Base-by-base conservation (phyloP, 305 asterid species). In the Fraxinus floribunda region DNA sequence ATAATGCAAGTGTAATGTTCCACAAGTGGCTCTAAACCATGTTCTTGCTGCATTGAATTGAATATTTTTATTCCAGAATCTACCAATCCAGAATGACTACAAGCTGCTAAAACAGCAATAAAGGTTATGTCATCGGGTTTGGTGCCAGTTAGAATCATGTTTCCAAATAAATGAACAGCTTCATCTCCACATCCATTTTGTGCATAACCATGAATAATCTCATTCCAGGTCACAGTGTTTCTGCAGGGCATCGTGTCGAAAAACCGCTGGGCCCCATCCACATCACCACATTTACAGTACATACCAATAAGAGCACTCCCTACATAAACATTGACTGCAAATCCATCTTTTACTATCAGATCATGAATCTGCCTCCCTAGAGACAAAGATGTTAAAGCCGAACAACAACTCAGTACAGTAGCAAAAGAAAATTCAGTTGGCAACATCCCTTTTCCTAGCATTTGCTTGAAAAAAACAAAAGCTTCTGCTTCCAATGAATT, bases 141-240 rank as follows among this genome's bases (percentile, higher is more conserved):
- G 24, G 71, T 62, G 74, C 89, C 84, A 10, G 84, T 70, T 24
- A 8, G 73, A 55, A 90, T 83, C 98, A 94, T 91, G 75, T 88
- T 78, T 49, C 36, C 79, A 77, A 90, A 93, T 38, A 94, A 87
- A 76, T 55, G 22, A 81, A 92, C 85, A 73, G 97, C 95, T 70
- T 91, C 93, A 64, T 89, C 89, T 81, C 97, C 94, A n/a, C 66
- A 80, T 8, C 97, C 97, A 81, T 87, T 89, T 81, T 89, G 93
- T 78, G 98, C 95, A 84, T 93, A 94, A 18, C 98, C 97, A 72
- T 93, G 93, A 84, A 93, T 91, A 95, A 94, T 93, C 86, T 89
- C 91, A 60, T 93, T 94, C 97, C 97, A 93, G 24, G 97, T 91
- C 7, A 90, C 89, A 1, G 83, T 84, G 60, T 82, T 91, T 79